phyloP scores from a whole-genome alignment of 1,139 yeast species.

The Geotrichum histeridarum region DNA sequence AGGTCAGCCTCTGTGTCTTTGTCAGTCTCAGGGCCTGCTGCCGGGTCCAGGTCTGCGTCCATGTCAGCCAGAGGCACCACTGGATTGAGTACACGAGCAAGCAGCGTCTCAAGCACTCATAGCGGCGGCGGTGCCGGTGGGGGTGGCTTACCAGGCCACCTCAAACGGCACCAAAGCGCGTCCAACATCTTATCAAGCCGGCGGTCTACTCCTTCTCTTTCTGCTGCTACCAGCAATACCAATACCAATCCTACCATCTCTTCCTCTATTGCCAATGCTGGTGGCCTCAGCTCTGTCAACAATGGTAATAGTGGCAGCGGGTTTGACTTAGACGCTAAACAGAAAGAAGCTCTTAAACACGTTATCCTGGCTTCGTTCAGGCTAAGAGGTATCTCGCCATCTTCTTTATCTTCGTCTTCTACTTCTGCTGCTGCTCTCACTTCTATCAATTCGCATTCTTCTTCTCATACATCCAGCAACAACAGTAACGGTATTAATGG shows the following conservation, averaged over 20 bases:
- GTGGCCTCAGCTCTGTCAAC: not conserved
- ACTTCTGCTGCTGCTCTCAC: not conserved
- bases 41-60: not conserved
- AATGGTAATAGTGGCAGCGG: not conserved
- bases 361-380: constrained; percentile 11
- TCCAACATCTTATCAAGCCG: too few species aligned
- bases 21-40: not conserved
- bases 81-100: not conserved
- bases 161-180: too few species aligned
- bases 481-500: not conserved
- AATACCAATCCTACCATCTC: not conserved
- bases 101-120: not conserved
- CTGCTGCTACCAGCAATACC: not conserved
- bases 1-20: too few species aligned
- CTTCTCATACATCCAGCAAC: too few species aligned
- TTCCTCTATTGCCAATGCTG: too few species aligned
- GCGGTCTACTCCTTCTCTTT: not conserved
- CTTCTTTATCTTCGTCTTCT: not conserved
- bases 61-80: not conserved
- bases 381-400: constrained; percentile 5
- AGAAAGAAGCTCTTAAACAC: constrained; percentile 13
- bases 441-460: too few species aligned
- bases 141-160: not conserved
- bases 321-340: constrained; percentile 3
- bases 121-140: too few species aligned